These are phyloP conservation scores for Tulasnella sp. DNA, from an alignment of 768 basidiomycete species.

Conservation along the genomic window DNA sequence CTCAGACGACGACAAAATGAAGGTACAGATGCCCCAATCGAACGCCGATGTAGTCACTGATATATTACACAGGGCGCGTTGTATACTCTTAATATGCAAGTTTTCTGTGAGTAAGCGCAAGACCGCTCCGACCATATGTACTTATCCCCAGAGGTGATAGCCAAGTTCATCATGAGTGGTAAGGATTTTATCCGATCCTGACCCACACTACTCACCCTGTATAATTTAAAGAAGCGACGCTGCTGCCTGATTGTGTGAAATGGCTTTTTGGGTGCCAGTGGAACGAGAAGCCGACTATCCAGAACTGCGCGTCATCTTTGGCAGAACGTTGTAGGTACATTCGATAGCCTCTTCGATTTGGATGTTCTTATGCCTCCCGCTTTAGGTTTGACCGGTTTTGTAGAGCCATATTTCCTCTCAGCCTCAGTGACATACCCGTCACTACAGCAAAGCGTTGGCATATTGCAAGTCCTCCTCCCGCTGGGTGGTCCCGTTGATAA, in stretches of 20 bases:
- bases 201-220: too few relatives aligned
- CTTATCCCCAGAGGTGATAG: conserved; percentile 21
- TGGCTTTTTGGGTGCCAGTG: conserved; percentile 63
- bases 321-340: conserved; percentile 46
- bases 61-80: conserved; percentile 44
- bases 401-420: conserved; percentile 37
- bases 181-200: too few relatives aligned
- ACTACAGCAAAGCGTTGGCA: not conserved
- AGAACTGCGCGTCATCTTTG: conserved; percentile 54
- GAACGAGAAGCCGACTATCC: conserved; percentile 82
- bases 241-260: conserved; percentile 47
- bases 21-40: conserved; percentile 25
- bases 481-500: not conserved
- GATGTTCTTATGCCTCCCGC: not conserved
- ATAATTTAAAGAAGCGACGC: conserved; percentile 57
- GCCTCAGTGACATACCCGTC: conserved; percentile 1
- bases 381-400: conserved; percentile 47
- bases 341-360: conserved; percentile 15
- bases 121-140: not conserved
- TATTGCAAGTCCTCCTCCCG: not conserved
- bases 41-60: not conserved
- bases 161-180: conserved; percentile 37
- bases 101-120: conserved; percentile 40
- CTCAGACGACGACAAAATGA: conserved; percentile 81
- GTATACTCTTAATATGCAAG: conserved; percentile 59